A percentile compares a stretch with the other conserved stretches of the same genome.
Conservation (phyloP, 495 filamentous ascomycete species). For the Neurospora sp. region DNA sequence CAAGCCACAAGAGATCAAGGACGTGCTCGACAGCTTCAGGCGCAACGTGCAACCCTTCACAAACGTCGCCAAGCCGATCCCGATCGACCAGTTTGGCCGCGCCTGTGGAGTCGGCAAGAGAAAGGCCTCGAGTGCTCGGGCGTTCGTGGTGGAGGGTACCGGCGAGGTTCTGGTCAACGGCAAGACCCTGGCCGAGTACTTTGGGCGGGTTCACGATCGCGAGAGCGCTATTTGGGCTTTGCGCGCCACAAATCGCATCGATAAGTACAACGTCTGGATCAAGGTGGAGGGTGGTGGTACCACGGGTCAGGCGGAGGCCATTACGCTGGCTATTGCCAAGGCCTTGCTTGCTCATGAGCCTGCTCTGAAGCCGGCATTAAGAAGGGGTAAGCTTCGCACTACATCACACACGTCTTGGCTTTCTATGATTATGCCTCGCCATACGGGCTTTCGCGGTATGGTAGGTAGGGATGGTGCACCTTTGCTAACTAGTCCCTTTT, state of each 20-base stretch:
- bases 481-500: neutral
- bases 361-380: conserved; percentile 71
- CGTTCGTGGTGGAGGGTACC: conserved; percentile 80
- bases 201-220: conserved; percentile 82
- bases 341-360: conserved; percentile 87
- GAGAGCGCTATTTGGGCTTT: conserved; percentile 91
- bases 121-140: conserved; percentile 76
- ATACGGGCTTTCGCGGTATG: neutral
- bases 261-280: conserved; percentile 97
- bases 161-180: conserved; percentile 88
- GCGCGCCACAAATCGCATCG: conserved; percentile 67
- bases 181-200: conserved; percentile 64
- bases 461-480: neutral
- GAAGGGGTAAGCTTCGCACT: conserved; percentile 61
- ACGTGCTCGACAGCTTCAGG: conserved; percentile 58
- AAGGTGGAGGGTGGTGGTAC: conserved; percentile 73
- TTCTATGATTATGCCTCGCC: neutral
- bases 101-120: conserved; percentile 70
- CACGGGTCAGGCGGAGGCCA: conserved; percentile 91
- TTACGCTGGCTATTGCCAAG: conserved; percentile 85
- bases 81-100: conserved; percentile 64
- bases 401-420: neutral
- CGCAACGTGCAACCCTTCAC: conserved; percentile 63
- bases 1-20: conserved; percentile 56
- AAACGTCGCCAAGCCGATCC: conserved; percentile 42